Evolutionary conservation across 768 basidiomycete species (phyloP).

Genomic region (Leccinum arenicola): DNA sequence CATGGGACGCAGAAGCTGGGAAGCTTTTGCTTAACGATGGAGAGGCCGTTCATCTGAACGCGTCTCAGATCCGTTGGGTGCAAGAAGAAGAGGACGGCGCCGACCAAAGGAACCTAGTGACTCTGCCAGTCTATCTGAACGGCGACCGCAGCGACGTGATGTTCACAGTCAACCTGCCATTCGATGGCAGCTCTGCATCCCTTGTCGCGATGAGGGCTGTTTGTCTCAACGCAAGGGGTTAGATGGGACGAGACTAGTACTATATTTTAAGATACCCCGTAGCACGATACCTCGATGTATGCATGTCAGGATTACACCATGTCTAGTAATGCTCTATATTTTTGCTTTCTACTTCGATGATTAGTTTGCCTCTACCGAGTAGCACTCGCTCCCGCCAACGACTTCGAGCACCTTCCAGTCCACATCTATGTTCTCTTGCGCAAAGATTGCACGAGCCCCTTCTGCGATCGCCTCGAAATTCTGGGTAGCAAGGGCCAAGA

Average conservation of each 20-base stretch:
- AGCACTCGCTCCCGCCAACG: slow-evolving; percentile 40
- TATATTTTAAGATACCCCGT: slow-evolving; percentile 21
- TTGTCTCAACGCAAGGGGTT: slow-evolving; percentile 83
- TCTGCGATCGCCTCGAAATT: slow-evolving; percentile 85
- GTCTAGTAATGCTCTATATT: slow-evolving; percentile 16
- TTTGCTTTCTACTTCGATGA: slow-evolving; percentile 1
- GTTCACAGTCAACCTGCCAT: slow-evolving; percentile 84
- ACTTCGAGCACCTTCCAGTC: slow-evolving; percentile 89
- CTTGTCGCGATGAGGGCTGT: slow-evolving; percentile 86
- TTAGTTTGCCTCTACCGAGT: slow-evolving; percentile 13
- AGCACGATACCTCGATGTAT: slow-evolving; percentile 25
- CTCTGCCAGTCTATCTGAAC: slow-evolving; percentile 92
- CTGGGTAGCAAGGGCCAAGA: slow-evolving; percentile 86
- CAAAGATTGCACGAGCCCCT: slow-evolving; percentile 75
- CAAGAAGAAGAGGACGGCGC: slow-evolving; percentile 45
- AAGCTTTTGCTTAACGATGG: slow-evolving; percentile 83
- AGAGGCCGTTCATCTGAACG: slow-evolving; percentile 68
- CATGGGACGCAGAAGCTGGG: slow-evolving; percentile 55
- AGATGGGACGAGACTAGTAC: slow-evolving; percentile 9
- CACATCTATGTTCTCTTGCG: slow-evolving; percentile 67
- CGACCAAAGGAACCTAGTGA: slow-evolving; percentile 49
- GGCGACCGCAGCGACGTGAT: slow-evolving; percentile 84
- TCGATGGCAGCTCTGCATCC: slow-evolving; percentile 61
- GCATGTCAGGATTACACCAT: slow-evolving; percentile 17
- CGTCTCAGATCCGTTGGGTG: slow-evolving; percentile 88